Percentiles rank a stretch among this genome's conserved stretches.
Evolutionary conservation across 768 basidiomycete genomes (phyloP).

Genomic region (Crucibulum laeve): DNA sequence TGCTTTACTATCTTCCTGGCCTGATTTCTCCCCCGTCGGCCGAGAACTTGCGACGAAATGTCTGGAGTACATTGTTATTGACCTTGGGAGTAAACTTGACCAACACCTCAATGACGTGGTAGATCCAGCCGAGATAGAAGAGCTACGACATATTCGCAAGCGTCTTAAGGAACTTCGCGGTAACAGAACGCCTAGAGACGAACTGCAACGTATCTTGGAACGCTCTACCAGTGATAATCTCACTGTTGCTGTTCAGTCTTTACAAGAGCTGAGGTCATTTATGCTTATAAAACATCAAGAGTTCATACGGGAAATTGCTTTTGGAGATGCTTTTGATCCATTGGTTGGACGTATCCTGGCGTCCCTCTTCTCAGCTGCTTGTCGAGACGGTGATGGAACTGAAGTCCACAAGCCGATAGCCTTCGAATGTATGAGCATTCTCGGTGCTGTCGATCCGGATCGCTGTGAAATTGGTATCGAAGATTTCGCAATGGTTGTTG

Average conservation of each 20-base stretch:
- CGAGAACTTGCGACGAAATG: constrained; percentile 52
- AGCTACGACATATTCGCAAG: constrained; percentile 42
- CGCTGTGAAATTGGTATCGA: constrained; percentile 64
- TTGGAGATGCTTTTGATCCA: constrained; percentile 85
- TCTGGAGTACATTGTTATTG: constrained; percentile 67
- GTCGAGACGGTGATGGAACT: constrained; percentile 73
- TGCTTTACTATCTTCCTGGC: constrained; percentile 77
- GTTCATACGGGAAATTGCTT: constrained; percentile 58
- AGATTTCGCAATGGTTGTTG: constrained; percentile 66
- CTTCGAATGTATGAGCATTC: constrained; percentile 85
- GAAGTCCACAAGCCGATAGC: constrained; percentile 67
- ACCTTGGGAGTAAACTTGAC: constrained; percentile 50
- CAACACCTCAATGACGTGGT: constrained; percentile 72
- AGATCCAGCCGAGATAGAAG: constrained; percentile 69
- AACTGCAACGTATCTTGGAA: constrained; percentile 65
- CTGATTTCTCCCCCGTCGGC: constrained; percentile 47
- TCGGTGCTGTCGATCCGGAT: constrained; percentile 96
- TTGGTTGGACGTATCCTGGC: constrained; percentile 65
- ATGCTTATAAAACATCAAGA: constrained; percentile 45
- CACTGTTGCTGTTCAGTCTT: constrained; percentile 67
- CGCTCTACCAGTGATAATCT: constrained; percentile 76
- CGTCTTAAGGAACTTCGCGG: constrained; percentile 42
- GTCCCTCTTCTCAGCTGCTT: constrained; percentile 63
- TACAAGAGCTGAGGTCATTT: constrained; percentile 71
- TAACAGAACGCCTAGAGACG: constrained; percentile 46